Evolutionary conservation across 345 rosid genomes (phyloP).

Genomic region (Eucalyptus leucophloia): DNA sequence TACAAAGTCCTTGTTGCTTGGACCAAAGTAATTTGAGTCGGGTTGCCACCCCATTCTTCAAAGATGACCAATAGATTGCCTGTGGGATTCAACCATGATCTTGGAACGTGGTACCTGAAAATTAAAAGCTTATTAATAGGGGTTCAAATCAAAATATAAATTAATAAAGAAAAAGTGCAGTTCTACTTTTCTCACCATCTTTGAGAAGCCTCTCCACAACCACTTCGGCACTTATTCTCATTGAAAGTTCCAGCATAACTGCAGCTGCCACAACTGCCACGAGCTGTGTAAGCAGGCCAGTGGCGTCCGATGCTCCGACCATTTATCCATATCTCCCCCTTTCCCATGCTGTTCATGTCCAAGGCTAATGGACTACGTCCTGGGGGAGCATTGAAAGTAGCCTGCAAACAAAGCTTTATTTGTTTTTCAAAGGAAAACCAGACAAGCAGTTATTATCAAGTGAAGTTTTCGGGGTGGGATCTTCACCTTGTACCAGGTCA

Average conservation of each 20-base stretch:
- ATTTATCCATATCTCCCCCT: slow-evolving; percentile 81
- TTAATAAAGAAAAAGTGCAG: not conserved
- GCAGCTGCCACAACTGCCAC: slow-evolving; percentile 58
- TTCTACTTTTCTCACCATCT: slow-evolving; percentile 38
- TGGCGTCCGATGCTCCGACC: slow-evolving; percentile 79
- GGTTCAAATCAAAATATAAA: not conserved
- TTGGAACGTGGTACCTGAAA: slow-evolving; percentile 86
- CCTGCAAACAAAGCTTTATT: slow-evolving; percentile 15
- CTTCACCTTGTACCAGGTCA: slow-evolving; percentile 84
- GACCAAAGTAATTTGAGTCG: slow-evolving; percentile 53
- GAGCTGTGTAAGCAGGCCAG: slow-evolving; percentile 62
- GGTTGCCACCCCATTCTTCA: slow-evolving; percentile 59
- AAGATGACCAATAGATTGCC: slow-evolving; percentile 38
- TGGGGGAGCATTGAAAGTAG: slow-evolving; percentile 47
- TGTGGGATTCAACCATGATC: slow-evolving; percentile 62
- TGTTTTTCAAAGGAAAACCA: not conserved
- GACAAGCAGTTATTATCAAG: not conserved
- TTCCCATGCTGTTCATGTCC: slow-evolving; percentile 77
- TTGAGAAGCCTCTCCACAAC: slow-evolving; percentile 76
- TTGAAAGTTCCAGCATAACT: slow-evolving; percentile 50
- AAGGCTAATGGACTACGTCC: slow-evolving; percentile 71
- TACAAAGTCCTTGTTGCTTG: slow-evolving; percentile 12
- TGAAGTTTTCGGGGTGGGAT: not conserved
- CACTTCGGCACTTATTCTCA: slow-evolving; percentile 36
- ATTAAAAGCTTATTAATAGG: not conserved